Conservation (phyloP, 2,329 filamentous ascomycete genomes). For the Cladosporium colombiae region DNA sequence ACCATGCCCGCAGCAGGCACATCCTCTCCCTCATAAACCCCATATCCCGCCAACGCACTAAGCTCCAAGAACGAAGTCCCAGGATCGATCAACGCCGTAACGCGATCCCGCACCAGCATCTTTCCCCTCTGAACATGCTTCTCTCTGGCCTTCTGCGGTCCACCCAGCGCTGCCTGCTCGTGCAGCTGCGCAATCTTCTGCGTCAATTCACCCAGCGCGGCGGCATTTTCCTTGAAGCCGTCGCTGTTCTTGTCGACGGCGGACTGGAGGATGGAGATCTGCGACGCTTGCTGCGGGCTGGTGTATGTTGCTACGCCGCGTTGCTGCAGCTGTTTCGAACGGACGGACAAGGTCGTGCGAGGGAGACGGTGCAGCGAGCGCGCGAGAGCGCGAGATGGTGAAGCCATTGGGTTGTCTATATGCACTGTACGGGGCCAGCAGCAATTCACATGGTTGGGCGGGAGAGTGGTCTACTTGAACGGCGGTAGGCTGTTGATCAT, state of each 20-base stretch:
- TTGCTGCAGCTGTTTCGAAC: constrained; percentile 20
- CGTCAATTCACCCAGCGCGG: constrained; percentile 74
- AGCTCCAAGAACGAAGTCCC: constrained; percentile 90
- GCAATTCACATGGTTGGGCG: constrained; percentile 11
- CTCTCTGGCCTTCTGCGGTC: constrained; percentile 75
- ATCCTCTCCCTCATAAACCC: constrained; percentile 82
- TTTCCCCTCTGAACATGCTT: constrained; percentile 88
- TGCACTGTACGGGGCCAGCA: background rate
- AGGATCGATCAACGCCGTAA: constrained; percentile 83
- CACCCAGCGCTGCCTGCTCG: constrained; percentile 66
- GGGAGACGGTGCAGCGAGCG: constrained; percentile 15
- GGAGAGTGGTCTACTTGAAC: constrained; percentile 2
- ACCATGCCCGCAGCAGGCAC: constrained; percentile 90
- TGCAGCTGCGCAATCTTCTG: constrained; percentile 70
- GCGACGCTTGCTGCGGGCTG: constrained; percentile 75
- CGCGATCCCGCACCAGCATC: constrained; percentile 89
- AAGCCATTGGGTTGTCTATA: constrained; percentile 16
- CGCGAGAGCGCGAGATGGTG: constrained; percentile 18
- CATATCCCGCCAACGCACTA: constrained; percentile 85
- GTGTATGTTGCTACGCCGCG: constrained; percentile 72
- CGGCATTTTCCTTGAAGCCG: constrained; percentile 78
- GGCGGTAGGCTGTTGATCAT: background rate
- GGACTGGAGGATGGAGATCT: constrained; percentile 77
- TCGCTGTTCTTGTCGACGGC: constrained; percentile 74
- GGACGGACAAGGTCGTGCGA: constrained; percentile 10